Evolutionary conservation across 768 basidiomycete genomes (phyloP).

Genomic region (Pleurotus eryngii): DNA sequence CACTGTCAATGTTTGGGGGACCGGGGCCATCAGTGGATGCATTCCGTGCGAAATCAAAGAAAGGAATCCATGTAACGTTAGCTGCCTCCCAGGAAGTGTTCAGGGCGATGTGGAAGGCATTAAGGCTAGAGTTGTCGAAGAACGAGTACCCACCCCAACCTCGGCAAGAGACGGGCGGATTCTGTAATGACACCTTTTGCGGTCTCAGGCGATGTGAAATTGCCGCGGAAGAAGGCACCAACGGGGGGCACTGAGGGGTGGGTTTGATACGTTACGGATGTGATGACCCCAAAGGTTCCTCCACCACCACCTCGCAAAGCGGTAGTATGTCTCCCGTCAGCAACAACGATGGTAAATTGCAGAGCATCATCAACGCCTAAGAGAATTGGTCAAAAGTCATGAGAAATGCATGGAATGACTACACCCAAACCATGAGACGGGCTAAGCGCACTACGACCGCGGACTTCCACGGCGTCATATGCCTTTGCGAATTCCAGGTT

Average conservation of each 20-base stretch:
- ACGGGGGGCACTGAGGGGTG: slow-evolving; percentile 33
- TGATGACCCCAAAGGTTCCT: slow-evolving; percentile 45
- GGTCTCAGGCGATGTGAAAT: slow-evolving; percentile 25
- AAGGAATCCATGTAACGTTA: slow-evolving; percentile 29
- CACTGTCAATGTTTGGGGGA: slow-evolving; percentile 7
- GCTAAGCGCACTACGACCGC: slow-evolving; percentile 34
- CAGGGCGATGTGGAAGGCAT: slow-evolving; percentile 24
- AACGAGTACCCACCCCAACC: slow-evolving; percentile 40
- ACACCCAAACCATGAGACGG: slow-evolving; percentile 41
- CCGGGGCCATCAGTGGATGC: slow-evolving; percentile 15
- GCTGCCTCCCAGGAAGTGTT: slow-evolving; percentile 33
- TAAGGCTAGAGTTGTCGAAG: slow-evolving; percentile 18
- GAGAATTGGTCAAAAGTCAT: not conserved
- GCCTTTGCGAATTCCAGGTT: slow-evolving; percentile 18
- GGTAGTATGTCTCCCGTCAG: slow-evolving; percentile 35
- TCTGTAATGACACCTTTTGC: slow-evolving; percentile 29
- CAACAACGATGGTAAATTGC: slow-evolving; percentile 41
- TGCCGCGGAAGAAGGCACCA: slow-evolving; percentile 22
- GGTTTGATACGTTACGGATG: slow-evolving; percentile 43
- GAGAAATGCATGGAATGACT: not conserved
- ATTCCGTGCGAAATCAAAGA: slow-evolving; percentile 26
- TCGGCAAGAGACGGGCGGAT: slow-evolving; percentile 36
- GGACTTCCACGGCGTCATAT: slow-evolving; percentile 33
- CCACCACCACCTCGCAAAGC: slow-evolving; percentile 50
- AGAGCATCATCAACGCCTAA: slow-evolving; percentile 46